Percentiles rank a stretch among this genome's conserved stretches.
Evolutionary conservation across 2,329 filamentous ascomycete genomes (phyloP).

Genomic region (Phialemoniopsis sp.): DNA sequence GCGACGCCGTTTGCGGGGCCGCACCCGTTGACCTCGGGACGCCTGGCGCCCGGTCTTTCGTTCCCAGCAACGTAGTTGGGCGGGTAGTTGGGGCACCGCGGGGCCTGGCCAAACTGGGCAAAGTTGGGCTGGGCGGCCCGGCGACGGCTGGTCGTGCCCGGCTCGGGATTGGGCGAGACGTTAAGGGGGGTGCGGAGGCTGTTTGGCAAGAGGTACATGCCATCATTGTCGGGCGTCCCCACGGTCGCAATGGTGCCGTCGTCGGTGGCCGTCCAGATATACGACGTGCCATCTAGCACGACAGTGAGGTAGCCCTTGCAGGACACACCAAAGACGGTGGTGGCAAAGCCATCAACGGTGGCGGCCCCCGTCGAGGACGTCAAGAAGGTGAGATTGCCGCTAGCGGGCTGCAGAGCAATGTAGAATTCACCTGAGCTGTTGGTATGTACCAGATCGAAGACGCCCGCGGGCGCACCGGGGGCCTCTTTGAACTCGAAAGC

Average conservation of each 20-base stretch:
- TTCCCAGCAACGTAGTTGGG: not conserved
- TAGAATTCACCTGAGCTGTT: too few species aligned
- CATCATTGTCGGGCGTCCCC: not conserved
- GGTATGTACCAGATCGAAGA: too few species aligned
- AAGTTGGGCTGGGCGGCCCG: too few species aligned
- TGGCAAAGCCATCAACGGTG: not conserved
- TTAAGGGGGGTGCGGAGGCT: not conserved
- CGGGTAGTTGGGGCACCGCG: not conserved
- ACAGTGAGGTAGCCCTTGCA: constrained; percentile 1
- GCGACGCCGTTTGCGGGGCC: not conserved
- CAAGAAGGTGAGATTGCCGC: not conserved
- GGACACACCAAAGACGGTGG: constrained; percentile 3
- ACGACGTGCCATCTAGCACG: not conserved
- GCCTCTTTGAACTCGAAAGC: too few species aligned
- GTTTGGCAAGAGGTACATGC: not conserved
- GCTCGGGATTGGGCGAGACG: too few species aligned
- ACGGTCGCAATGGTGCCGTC: not conserved
- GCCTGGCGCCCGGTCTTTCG: too few species aligned
- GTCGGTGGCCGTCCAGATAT: constrained; percentile 1
- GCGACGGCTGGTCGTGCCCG: too few species aligned
- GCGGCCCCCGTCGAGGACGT: not conserved
- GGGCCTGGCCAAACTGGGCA: too few species aligned
- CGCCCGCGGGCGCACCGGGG: too few species aligned
- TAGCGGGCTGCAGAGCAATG: not conserved
- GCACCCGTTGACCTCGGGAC: constrained; percentile 2